phyloP scores from a whole-genome alignment of 176 grass and related monocot species.

The Thalia dealbata region DNA sequence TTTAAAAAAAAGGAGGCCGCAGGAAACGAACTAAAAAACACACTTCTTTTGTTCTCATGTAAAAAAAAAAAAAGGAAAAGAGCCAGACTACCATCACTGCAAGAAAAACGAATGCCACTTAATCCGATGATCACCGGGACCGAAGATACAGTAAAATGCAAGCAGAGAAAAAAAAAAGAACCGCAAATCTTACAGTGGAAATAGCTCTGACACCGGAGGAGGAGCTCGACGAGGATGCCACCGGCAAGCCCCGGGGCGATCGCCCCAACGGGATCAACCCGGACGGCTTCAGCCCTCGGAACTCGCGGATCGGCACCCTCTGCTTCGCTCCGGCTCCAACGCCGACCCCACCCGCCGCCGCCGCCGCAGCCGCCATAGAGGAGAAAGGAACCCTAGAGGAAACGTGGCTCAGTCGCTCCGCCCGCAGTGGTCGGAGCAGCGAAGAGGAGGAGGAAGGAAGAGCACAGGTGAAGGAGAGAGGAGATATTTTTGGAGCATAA shows the following conservation, averaged over 20 bases:
- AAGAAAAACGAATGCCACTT: neutral
- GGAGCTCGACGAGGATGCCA: neutral
- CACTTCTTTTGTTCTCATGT: neutral
- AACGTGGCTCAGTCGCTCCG: neutral
- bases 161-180: neutral
- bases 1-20: too few species aligned
- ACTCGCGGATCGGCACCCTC: neutral
- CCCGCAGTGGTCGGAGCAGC: neutral
- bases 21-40: too few species aligned
- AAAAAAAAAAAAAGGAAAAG: neutral
- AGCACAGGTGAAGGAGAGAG: too few species aligned
- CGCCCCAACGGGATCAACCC: neutral
- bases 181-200: conserved; percentile 7
- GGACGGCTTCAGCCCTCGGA: neutral
- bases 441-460: too few species aligned
- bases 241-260: neutral
- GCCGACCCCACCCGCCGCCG: neutral
- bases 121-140: neutral
- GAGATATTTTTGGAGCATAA: neutral
- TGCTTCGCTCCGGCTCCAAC: conserved; percentile 2
- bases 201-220: conserved; percentile 4
- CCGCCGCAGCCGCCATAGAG: neutral
- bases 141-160: neutral
- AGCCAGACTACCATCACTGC: neutral
- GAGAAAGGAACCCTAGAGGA: neutral